phyloP scores from a whole-genome alignment of 345 rosid species.

The Eucalyptus lansdowneana region DNA sequence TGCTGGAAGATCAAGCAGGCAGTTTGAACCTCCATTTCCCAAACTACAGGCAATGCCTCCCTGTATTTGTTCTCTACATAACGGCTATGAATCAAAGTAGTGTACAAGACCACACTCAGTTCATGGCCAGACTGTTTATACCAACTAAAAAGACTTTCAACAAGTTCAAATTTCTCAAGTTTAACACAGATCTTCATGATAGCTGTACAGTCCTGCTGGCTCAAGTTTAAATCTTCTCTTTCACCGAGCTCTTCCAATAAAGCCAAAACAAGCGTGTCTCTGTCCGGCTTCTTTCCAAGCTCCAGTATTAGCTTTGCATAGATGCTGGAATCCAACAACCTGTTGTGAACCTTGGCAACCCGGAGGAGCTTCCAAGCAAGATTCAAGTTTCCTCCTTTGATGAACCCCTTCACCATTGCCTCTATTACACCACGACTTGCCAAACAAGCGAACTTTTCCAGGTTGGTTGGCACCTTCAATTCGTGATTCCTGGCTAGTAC shows the following conservation, averaged over 20 bases:
- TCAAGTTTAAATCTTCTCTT: constrained; percentile 53
- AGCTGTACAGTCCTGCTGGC: constrained; percentile 69
- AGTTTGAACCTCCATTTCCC: constrained; percentile 82
- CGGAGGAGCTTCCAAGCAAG: constrained; percentile 59
- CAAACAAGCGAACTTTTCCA: constrained; percentile 31
- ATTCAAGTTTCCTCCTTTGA: constrained; percentile 50
- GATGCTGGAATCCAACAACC: constrained; percentile 49
- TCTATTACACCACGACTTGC: constrained; percentile 64
- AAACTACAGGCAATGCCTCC: constrained; percentile 73
- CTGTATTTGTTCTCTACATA: constrained; percentile 42
- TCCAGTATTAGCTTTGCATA: constrained; percentile 67
- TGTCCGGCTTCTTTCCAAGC: constrained; percentile 72
- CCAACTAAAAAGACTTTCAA: constrained; percentile 61
- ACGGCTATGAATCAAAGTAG: constrained; percentile 69
- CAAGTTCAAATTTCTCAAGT: constrained; percentile 39
- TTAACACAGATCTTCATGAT: constrained; percentile 74
- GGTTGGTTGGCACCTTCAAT: constrained; percentile 42
- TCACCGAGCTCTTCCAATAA: constrained; percentile 59
- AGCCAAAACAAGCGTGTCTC: constrained; percentile 20
- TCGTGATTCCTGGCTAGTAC: constrained; percentile 54
- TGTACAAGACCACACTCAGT: constrained; percentile 67
- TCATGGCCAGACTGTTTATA: constrained; percentile 43
- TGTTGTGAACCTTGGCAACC: constrained; percentile 34
- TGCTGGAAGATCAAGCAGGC: constrained; percentile 78
- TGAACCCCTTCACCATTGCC: constrained; percentile 70